phyloP scores from a whole-genome alignment of 192 early-diverging fungal species.

The Linnemannia exigua region DNA sequence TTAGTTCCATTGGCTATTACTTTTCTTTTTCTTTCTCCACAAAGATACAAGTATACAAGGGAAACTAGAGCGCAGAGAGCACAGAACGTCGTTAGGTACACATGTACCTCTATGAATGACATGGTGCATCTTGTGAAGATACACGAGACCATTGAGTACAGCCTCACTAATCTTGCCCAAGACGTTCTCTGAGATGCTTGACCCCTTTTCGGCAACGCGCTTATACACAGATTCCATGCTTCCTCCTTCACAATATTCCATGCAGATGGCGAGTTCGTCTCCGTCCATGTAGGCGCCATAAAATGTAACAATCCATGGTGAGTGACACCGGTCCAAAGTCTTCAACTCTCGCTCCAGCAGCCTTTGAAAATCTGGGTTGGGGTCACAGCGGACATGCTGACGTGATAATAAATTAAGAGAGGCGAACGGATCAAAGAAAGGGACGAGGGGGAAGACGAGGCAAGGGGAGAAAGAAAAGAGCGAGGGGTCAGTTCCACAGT shows the following conservation, averaged over 20 bases:
- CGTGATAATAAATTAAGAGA: neutral
- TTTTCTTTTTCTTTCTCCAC: neutral
- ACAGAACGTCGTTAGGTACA: neutral
- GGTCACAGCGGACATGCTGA: constrained; percentile 53
- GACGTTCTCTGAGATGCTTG: constrained; percentile 88
- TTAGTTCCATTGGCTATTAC: neutral
- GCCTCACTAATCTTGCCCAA: constrained; percentile 91
- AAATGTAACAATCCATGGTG: constrained; percentile 94
- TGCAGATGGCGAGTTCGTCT: constrained; percentile 93
- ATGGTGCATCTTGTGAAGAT: constrained; percentile 82
- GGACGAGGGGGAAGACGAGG: neutral
- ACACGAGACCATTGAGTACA: constrained; percentile 94
- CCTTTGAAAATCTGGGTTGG: constrained; percentile 73
- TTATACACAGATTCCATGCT: constrained; percentile 97
- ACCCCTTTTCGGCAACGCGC: constrained; percentile 71
- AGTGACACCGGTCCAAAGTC: constrained; percentile 90
- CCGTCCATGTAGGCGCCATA: constrained; percentile 95
- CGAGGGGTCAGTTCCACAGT: neutral
- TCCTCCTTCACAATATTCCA: constrained; percentile 97
- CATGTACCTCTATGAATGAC: constrained; percentile 91
- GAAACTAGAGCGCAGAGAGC: neutral
- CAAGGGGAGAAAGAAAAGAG: neutral
- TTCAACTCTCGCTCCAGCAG: constrained; percentile 93
- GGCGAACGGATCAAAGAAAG: constrained; percentile 5
- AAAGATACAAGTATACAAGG: neutral